phyloP scores from a whole-genome alignment of 805 yeast genomes.

The Teunomyces gatunensis region DNA sequence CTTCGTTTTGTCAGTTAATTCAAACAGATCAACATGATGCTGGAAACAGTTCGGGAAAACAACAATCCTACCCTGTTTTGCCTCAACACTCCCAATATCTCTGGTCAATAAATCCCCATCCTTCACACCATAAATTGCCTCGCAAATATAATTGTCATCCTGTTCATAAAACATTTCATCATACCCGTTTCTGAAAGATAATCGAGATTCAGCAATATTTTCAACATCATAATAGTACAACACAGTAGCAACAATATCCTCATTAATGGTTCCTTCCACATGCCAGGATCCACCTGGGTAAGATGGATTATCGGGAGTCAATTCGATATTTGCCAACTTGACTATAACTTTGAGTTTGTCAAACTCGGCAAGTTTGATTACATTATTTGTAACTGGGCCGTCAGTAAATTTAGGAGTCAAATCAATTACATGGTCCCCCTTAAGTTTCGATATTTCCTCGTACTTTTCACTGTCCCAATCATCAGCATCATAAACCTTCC shows the following conservation, averaged over 20 bases:
- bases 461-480: not conserved
- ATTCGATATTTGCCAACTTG: slow-evolving; percentile 39
- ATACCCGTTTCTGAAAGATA: slow-evolving; percentile 27
- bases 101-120: slow-evolving; percentile 25
- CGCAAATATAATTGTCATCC: slow-evolving; percentile 23
- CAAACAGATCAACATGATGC: slow-evolving; percentile 39
- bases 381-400: slow-evolving; percentile 4
- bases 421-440: not conserved
- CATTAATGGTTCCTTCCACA: slow-evolving; percentile 40
- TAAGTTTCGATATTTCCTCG: not conserved
- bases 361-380: slow-evolving; percentile 15
- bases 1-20: slow-evolving; percentile 31
- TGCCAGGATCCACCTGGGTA: slow-evolving; percentile 45
- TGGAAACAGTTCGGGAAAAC: slow-evolving; percentile 40
- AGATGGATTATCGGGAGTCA: slow-evolving; percentile 38
- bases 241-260: slow-evolving; percentile 40
- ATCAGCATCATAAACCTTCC: slow-evolving; percentile 3
- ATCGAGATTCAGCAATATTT: slow-evolving; percentile 32
- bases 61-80: slow-evolving; percentile 25
- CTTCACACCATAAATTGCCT: slow-evolving; percentile 23
- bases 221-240: slow-evolving; percentile 40
- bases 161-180: slow-evolving; percentile 37
- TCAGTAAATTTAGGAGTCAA: slow-evolving; percentile 3
- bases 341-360: slow-evolving; percentile 34
- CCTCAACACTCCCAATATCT: slow-evolving; percentile 23